phyloP scores from a whole-genome alignment of 495 filamentous ascomycete genomes.

The Amniculicola lignicola region DNA sequence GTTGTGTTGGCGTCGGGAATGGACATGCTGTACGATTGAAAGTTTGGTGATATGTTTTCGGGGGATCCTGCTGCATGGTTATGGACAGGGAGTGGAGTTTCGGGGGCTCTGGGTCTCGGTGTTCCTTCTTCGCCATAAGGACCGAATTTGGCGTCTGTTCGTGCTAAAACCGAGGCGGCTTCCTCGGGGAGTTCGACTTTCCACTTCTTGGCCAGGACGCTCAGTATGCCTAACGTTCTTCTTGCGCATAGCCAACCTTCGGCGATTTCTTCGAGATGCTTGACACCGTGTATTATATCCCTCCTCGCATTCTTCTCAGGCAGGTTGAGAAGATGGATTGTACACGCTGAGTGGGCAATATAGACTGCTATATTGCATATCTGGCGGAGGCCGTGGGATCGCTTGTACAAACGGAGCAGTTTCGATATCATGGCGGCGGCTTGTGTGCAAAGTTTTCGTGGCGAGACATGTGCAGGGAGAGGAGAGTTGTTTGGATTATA shows the following conservation, averaged over 20 bases:
- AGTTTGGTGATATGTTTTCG: constrained; percentile 1
- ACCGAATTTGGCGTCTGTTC: constrained; percentile 56
- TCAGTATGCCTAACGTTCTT: constrained; percentile 79
- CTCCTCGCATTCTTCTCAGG: constrained; percentile 83
- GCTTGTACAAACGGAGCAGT: constrained; percentile 86
- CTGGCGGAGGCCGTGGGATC: constrained; percentile 82
- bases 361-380: constrained; percentile 96
- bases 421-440: constrained; percentile 88
- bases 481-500: constrained; percentile 78
- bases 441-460: constrained; percentile 83
- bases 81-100: background rate
- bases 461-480: constrained; percentile 82
- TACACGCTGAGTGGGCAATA: constrained; percentile 88
- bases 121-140: constrained; percentile 28
- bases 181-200: constrained; percentile 81
- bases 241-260: constrained; percentile 91
- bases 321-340: constrained; percentile 89
- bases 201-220: constrained; percentile 83
- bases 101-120: constrained; percentile 17
- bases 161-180: constrained; percentile 66
- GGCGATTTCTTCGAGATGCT: constrained; percentile 91
- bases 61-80: background rate
- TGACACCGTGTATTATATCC: constrained; percentile 87
- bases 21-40: constrained; percentile 24
- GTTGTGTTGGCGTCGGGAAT: constrained; percentile 5